Evolutionary conservation across 2,329 filamentous ascomycete genomes (phyloP).

Genomic region (Epichloe uncinata): DNA sequence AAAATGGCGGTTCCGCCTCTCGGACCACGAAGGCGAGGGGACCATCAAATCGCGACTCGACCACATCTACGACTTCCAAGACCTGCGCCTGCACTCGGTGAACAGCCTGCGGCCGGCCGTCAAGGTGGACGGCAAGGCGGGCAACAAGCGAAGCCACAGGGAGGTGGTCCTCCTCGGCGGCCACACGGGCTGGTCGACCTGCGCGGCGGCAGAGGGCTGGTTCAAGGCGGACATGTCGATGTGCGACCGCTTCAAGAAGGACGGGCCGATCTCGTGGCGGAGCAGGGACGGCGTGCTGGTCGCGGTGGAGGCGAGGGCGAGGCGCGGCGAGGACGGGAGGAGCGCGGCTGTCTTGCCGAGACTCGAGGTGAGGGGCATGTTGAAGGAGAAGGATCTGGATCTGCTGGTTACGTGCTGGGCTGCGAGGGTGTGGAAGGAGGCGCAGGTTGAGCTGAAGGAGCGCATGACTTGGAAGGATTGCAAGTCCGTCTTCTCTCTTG

Average conservation of each 20-base stretch:
- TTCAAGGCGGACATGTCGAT: conserved; percentile 11
- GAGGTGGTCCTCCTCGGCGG: conserved; percentile 10
- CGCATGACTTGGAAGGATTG: conserved; percentile 14
- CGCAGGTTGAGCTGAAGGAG: conserved; percentile 11
- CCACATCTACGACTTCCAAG: conserved; percentile 18
- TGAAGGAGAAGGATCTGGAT: conserved; percentile 16
- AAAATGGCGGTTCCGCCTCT: conserved; percentile 14
- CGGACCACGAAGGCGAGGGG: conserved; percentile 5
- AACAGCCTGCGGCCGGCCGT: conserved; percentile 7
- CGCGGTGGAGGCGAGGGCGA: conserved; percentile 14
- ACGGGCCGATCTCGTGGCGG: conserved; percentile 14
- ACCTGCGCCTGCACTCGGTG: background rate
- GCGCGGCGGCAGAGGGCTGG: conserved; percentile 11
- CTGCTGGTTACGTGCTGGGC: conserved; percentile 17
- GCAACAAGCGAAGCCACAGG: conserved; percentile 10
- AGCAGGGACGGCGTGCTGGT: conserved; percentile 10
- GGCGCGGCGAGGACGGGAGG: conserved; percentile 9
- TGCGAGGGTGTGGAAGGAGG: conserved; percentile 16
- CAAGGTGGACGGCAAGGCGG: conserved; percentile 10
- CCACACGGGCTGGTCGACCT: conserved; percentile 7
- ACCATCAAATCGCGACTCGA: conserved; percentile 11
- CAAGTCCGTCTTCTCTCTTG: conserved; percentile 3
- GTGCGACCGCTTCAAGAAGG: conserved; percentile 11
- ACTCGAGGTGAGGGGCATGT: conserved; percentile 10
- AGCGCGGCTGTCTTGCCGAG: conserved; percentile 9